Percentiles rank a stretch among this genome's conserved stretches.
These are phyloP conservation scores for Cystobasidium slooffiae DNA, from an alignment of 1,284 basidiomycete species.

Conservation along the genomic window DNA sequence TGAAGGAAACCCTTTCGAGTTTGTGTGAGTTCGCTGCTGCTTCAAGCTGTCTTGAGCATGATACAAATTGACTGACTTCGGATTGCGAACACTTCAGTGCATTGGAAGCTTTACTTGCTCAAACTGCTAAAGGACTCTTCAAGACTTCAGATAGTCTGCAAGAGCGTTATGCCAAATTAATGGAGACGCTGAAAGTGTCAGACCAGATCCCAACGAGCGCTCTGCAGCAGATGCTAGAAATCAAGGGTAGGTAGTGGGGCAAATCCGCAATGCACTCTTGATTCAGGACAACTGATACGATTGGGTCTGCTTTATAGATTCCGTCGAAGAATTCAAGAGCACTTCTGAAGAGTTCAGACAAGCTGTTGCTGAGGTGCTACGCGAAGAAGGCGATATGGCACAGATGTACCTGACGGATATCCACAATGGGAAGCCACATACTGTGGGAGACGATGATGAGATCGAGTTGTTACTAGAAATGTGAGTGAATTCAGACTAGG, in stretches of 20 bases:
- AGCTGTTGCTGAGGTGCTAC: conserved; percentile 15
- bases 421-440: conserved; percentile 8
- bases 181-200: conserved; percentile 5
- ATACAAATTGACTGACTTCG: no score
- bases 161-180: conserved; percentile 17
- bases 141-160: conserved; percentile 23
- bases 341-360: conserved; percentile 30
- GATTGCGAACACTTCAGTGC: no score
- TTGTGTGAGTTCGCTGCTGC: conserved; percentile 20
- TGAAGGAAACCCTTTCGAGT: conserved; percentile 37
- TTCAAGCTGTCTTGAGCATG: no score
- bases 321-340: conserved; percentile 37
- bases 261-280: no score
- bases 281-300: no score
- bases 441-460: conserved; percentile 36
- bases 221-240: conserved; percentile 32
- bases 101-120: conserved; percentile 31
- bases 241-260: conserved; percentile 26
- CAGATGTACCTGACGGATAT: conserved; percentile 38
- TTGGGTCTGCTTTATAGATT: no score
- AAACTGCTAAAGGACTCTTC: conserved; percentile 21
- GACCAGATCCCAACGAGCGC: conserved; percentile 34
- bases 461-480: conserved; percentile 37
- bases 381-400: conserved; percentile 39
- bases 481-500: conserved; percentile 1